These are phyloP conservation scores for Parachaetomium inaequale DNA, from an alignment of 495 filamentous ascomycete species.

Conservation along the genomic window DNA sequence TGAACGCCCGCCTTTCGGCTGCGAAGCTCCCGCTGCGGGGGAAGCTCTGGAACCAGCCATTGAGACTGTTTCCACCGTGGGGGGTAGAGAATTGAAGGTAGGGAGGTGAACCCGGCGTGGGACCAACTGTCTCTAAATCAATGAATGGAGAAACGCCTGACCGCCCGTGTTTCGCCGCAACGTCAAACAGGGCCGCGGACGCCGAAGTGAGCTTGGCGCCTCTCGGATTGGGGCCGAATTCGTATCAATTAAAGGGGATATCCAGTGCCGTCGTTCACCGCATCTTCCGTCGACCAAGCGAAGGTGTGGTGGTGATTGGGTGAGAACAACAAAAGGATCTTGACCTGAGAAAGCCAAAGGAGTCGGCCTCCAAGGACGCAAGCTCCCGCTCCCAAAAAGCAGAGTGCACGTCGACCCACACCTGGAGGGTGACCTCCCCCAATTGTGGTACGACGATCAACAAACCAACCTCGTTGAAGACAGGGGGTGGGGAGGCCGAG, in stretches of 20 bases:
- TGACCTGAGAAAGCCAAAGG: background rate
- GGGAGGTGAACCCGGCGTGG: too few species aligned
- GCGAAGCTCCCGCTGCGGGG: background rate
- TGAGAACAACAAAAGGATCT: background rate
- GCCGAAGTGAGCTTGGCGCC: background rate
- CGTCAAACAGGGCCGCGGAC: background rate
- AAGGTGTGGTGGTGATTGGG: background rate
- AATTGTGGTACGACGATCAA: constrained; percentile 5
- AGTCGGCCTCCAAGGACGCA: background rate
- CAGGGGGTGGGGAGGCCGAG: background rate
- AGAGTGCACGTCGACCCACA: background rate
- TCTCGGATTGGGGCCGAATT: background rate
- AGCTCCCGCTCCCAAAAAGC: constrained; percentile 1
- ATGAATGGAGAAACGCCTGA: background rate
- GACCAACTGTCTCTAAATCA: background rate
- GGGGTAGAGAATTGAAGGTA: background rate
- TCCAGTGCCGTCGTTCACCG: background rate
- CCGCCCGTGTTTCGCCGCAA: background rate
- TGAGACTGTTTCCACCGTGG: background rate
- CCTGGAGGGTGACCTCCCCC: background rate
- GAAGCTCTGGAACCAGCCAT: constrained; percentile 5
- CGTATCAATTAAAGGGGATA: background rate
- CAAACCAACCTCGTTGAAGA: background rate
- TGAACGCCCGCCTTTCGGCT: constrained; percentile 4
- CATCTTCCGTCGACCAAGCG: background rate